Conservation (phyloP, 345 rosid species). For the Noccaea caerulescens region DNA sequence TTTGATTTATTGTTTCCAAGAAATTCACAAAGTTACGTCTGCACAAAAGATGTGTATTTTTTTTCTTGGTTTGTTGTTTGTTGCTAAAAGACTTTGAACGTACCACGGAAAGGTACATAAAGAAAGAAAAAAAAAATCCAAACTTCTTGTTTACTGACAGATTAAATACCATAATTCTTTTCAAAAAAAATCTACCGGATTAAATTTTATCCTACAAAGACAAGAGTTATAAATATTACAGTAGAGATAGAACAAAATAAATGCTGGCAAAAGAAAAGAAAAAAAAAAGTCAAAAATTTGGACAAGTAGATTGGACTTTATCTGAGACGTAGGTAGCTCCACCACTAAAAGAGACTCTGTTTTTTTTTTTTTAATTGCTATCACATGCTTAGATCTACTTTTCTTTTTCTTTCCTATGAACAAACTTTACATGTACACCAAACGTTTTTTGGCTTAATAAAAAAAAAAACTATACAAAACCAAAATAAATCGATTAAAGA, state of each 20-base stretch:
- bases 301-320: conserved; percentile 40
- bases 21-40: conserved; percentile 34
- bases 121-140: neutral
- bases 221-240: neutral
- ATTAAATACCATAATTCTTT: conserved; percentile 3
- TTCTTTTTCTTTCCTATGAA: conserved; percentile 1
- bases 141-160: conserved; percentile 21
- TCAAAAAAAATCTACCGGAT: neutral
- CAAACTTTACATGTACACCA: conserved; percentile 23
- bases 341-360: conserved; percentile 25
- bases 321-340: conserved; percentile 35
- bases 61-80: neutral
- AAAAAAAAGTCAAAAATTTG: neutral
- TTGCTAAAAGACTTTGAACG: conserved; percentile 32
- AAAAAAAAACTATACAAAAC: neutral
- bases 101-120: conserved; percentile 47
- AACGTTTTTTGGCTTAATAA: neutral
- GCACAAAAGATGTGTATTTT: conserved; percentile 32
- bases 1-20: conserved; percentile 11
- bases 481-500: too few species aligned
- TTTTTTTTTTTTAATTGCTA: conserved; percentile 7
- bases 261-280: too few species aligned
- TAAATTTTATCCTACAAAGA: neutral
- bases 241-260: neutral
- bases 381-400: conserved; percentile 44